Conservation (phyloP, 257 asterid species). For the Penstemon eatonii region DNA sequence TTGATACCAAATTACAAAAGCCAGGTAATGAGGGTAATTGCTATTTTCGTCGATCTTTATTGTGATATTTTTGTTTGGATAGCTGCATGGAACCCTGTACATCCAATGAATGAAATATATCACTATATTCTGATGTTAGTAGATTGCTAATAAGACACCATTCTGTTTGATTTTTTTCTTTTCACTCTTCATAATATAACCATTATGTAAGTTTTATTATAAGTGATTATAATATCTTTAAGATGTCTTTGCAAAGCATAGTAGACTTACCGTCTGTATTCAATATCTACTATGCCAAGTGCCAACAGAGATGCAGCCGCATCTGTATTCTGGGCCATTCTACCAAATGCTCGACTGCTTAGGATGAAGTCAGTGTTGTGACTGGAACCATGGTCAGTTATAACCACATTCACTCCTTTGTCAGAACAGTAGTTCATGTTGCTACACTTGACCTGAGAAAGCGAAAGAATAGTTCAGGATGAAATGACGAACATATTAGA, state of each 20-base stretch:
- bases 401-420: constrained; percentile 60
- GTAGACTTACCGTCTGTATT: constrained; percentile 54
- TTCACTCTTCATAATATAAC: too few species aligned
- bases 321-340: constrained; percentile 70
- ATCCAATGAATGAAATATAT: background rate
- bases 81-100: constrained; percentile 80
- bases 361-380: constrained; percentile 69
- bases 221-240: background rate
- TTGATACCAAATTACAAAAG: constrained; percentile 75
- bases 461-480: background rate
- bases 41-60: constrained; percentile 72
- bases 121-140: background rate
- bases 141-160: too few species aligned
- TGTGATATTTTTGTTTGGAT: constrained; percentile 62
- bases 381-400: constrained; percentile 74
- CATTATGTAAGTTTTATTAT: background rate
- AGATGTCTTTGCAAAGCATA: background rate
- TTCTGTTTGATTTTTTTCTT: too few species aligned
- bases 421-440: constrained; percentile 58
- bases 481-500: background rate
- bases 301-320: constrained; percentile 60
- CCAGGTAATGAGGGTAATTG: constrained; percentile 71
- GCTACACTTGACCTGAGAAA: constrained; percentile 70
- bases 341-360: constrained; percentile 63
- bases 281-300: constrained; percentile 59